Percentiles rank a stretch among this genome's conserved stretches.
phyloP scores from a whole-genome alignment of 352 stramenopile genomes.

The Peronosclerospora sorghi region DNA sequence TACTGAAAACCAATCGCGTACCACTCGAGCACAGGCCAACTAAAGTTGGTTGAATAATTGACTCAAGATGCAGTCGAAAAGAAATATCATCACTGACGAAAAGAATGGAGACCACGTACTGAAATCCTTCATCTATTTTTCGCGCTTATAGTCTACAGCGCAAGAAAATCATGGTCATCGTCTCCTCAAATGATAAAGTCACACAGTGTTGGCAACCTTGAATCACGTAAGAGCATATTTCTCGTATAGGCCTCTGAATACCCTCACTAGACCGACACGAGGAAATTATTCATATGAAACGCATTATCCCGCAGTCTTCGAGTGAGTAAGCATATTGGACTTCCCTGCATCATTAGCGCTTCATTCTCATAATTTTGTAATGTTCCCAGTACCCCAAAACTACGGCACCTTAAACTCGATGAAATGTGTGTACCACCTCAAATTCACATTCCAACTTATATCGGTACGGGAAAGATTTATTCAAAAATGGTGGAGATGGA shows the following conservation, averaged over 20 bases:
- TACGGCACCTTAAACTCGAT: constrained; percentile 33
- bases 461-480: constrained; percentile 5
- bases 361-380: constrained; percentile 3
- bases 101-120: constrained; percentile 15
- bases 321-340: constrained; percentile 28
- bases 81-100: neutral
- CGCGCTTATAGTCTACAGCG: constrained; percentile 18
- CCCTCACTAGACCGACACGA: constrained; percentile 23
- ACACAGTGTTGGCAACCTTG: constrained; percentile 17
- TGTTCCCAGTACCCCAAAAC: constrained; percentile 31
- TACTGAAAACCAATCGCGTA: neutral
- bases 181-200: neutral
- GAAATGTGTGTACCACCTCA: neutral
- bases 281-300: constrained; percentile 17
- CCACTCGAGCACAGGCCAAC: constrained; percentile 61
- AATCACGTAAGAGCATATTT: constrained; percentile 26
- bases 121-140: constrained; percentile 65
- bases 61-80: constrained; percentile 14
- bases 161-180: constrained; percentile 1
- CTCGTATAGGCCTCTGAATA: constrained; percentile 34
- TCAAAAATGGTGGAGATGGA: neutral
- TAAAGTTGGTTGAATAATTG: constrained; percentile 57
- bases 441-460: neutral
- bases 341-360: constrained; percentile 1
- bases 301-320: constrained; percentile 25